A percentile compares a stretch with the other conserved stretches of the same genome.
phyloP scores from a whole-genome alignment of 768 basidiomycete species.

The Strobilomyces confusus region DNA sequence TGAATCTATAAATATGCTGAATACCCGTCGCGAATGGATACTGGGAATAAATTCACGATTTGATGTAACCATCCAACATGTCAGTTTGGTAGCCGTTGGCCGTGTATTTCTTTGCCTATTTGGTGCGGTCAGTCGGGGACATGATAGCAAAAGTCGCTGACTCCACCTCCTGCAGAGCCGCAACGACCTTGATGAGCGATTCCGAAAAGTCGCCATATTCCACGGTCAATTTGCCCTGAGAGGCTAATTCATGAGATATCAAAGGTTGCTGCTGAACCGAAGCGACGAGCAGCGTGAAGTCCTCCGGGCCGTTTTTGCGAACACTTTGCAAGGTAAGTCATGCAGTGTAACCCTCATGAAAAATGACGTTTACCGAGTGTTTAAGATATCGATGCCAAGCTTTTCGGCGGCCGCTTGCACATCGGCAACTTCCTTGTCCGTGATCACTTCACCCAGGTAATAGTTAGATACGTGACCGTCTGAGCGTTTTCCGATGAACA shows the following conservation, averaged over 20 bases:
- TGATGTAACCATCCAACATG: conserved; percentile 77
- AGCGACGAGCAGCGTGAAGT: conserved; percentile 73
- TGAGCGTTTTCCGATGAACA: conserved; percentile 76
- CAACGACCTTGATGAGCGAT: conserved; percentile 49
- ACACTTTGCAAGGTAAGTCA: conserved; percentile 43
- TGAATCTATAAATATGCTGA: conserved; percentile 41
- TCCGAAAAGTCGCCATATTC: conserved; percentile 74
- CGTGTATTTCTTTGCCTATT: conserved; percentile 66
- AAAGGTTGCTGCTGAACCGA: conserved; percentile 48
- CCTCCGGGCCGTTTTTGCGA: conserved; percentile 56
- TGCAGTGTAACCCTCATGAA: not conserved
- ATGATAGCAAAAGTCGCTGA: not conserved
- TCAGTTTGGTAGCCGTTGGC: conserved; percentile 68
- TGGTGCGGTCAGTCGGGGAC: not conserved
- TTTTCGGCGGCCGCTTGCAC: conserved; percentile 76
- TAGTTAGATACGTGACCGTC: conserved; percentile 82
- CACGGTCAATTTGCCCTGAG: conserved; percentile 51
- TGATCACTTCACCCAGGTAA: conserved; percentile 69
- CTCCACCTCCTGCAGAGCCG: conserved; percentile 55
- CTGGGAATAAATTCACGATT: conserved; percentile 49
- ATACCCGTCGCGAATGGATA: not conserved
- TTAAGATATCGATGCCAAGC: conserved; percentile 69
- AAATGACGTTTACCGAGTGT: conserved; percentile 58
- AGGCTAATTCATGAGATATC: conserved; percentile 44
- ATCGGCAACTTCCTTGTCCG: conserved; percentile 73